phyloP scores from a whole-genome alignment of 2,329 filamentous ascomycete genomes.

The Fusarium tricinctum region DNA sequence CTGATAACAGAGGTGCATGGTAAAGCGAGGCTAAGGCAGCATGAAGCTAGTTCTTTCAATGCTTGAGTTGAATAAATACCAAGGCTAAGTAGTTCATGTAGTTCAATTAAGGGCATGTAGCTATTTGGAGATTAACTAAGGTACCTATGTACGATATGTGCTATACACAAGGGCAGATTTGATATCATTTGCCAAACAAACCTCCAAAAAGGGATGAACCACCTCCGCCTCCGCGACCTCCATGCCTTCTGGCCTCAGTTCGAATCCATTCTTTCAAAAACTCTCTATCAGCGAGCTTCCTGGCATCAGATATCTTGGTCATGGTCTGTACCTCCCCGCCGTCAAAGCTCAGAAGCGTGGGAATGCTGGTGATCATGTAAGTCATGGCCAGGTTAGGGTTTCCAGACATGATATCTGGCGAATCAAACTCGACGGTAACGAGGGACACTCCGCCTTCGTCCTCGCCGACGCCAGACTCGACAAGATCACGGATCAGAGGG shows the following conservation, averaged over 20 bases:
- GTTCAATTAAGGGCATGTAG: background rate
- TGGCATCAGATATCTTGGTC: constrained; percentile 65
- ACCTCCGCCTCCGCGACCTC: constrained; percentile 59
- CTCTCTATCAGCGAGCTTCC: constrained; percentile 62
- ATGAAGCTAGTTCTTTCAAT: too few relatives aligned
- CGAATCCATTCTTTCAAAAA: constrained; percentile 69
- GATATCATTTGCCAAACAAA: constrained; percentile 56
- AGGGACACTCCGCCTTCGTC: constrained; percentile 69
- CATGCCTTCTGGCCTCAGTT: constrained; percentile 63
- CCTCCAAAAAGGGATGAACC: constrained; percentile 55
- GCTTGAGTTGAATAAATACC: too few relatives aligned
- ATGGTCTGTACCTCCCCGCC: constrained; percentile 65
- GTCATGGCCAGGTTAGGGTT: constrained; percentile 60
- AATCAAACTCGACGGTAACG: constrained; percentile 69
- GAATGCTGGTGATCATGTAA: constrained; percentile 71
- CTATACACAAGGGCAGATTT: constrained; percentile 7
- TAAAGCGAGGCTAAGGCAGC: too few relatives aligned
- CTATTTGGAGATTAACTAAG: background rate
- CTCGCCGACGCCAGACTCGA: constrained; percentile 67
- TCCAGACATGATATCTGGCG: constrained; percentile 67
- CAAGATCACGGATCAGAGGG: constrained; percentile 63
- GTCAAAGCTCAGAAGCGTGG: constrained; percentile 71
- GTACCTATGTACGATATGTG: background rate
- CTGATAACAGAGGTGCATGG: too few relatives aligned
- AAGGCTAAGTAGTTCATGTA: too few relatives aligned